These are phyloP conservation scores for Didymellaceae sp. DNA, from an alignment of 2,329 filamentous ascomycete genomes.

Conservation along the genomic window DNA sequence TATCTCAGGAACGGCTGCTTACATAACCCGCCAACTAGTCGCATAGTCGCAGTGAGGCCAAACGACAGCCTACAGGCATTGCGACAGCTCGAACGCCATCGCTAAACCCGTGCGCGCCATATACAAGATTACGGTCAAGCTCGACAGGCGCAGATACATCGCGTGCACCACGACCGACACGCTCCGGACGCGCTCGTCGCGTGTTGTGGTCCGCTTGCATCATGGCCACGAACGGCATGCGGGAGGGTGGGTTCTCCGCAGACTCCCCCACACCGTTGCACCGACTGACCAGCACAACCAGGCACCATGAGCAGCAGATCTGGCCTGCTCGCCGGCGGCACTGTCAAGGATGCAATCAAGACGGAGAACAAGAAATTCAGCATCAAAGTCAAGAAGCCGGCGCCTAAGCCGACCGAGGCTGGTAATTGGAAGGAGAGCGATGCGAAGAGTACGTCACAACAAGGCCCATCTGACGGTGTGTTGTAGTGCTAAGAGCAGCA, in stretches of 20 bases:
- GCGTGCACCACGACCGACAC: neutral
- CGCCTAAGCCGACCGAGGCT: constrained; percentile 68
- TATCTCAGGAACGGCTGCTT: too few species aligned
- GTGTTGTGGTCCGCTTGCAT: constrained; percentile 5
- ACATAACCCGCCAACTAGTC: neutral
- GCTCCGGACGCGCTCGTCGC: neutral
- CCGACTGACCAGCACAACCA: constrained; percentile 36
- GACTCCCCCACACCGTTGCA: constrained; percentile 21
- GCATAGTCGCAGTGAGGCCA: neutral
- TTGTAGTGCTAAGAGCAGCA: neutral
- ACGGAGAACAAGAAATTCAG: constrained; percentile 52
- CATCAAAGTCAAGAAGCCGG: constrained; percentile 63
- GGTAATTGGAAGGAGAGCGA: constrained; percentile 75
- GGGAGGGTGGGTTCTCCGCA: constrained; percentile 34
- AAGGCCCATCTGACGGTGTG: neutral
- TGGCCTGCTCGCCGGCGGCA: constrained; percentile 37
- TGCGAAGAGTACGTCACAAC: constrained; percentile 61
- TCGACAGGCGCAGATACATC: too few species aligned
- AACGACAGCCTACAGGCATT: neutral
- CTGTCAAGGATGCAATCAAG: constrained; percentile 44
- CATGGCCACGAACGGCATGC: constrained; percentile 48
- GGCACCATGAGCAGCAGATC: constrained; percentile 31
- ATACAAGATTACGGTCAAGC: neutral
- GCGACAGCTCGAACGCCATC: neutral
- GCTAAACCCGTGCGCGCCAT: neutral